Evolutionary conservation across 228 moss, liverwort and hornwort genomes (phyloP).

Genomic region (Sphagnum fallax): DNA sequence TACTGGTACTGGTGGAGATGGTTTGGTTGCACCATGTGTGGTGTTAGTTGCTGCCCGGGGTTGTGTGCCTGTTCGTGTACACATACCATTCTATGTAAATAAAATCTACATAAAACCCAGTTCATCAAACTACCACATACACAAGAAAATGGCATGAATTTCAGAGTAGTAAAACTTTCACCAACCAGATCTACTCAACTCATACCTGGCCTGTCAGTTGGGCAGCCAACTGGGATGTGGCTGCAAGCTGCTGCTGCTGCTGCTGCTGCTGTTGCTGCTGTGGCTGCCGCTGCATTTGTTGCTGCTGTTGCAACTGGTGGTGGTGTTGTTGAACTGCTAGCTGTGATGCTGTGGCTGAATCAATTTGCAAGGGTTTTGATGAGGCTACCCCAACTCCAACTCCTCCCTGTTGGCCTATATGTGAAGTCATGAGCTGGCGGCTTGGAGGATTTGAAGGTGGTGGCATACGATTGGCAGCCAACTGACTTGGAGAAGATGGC

Average conservation of each 20-base stretch:
- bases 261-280: constrained; percentile 38
- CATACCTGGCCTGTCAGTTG: constrained; percentile 75
- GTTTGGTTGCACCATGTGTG: constrained; percentile 47
- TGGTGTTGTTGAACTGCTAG: constrained; percentile 54
- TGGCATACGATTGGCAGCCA: constrained; percentile 94
- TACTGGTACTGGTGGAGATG: constrained; percentile 66
- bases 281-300: constrained; percentile 52
- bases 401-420: constrained; percentile 69
- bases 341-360: constrained; percentile 62
- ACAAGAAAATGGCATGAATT: too few species aligned
- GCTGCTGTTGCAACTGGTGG: constrained; percentile 35
- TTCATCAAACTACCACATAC: too few species aligned
- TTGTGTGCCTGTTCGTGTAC: constrained; percentile 29
- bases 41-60: constrained; percentile 27
- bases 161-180: too few species aligned
- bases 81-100: background rate
- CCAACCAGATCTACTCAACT: background rate
- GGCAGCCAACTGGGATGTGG: constrained; percentile 69
- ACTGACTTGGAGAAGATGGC: constrained; percentile 84
- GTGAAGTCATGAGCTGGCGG: constrained; percentile 66
- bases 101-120: background rate
- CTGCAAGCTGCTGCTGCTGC: constrained; percentile 63
- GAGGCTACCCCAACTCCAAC: constrained; percentile 30
- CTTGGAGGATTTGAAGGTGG: constrained; percentile 84
- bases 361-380: constrained; percentile 64